These are phyloP conservation scores for Capsella rubella DNA, from an alignment of 441 rosid species.

Conservation along the genomic window DNA sequence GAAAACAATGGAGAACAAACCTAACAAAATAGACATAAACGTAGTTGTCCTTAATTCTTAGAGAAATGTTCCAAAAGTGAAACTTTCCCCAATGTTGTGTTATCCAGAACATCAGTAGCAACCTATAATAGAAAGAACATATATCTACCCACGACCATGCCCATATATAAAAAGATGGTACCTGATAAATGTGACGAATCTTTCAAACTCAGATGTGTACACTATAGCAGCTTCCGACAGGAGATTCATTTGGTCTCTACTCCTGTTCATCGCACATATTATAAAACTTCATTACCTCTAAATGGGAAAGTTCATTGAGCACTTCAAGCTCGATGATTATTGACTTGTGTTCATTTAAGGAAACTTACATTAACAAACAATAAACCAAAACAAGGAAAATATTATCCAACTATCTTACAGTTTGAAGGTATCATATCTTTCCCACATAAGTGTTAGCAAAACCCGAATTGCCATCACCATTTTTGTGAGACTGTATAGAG, in stretches of 20 bases:
- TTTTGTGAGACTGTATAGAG: slow-evolving; percentile 81
- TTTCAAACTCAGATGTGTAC: slow-evolving; percentile 78
- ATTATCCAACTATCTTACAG: slow-evolving; percentile 58
- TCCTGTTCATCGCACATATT: slow-evolving; percentile 55
- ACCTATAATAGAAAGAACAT: slow-evolving; percentile 16
- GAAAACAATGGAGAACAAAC: slow-evolving; percentile 18
- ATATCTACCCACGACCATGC: slow-evolving; percentile 18
- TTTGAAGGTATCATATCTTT: slow-evolving; percentile 65
- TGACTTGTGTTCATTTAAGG: slow-evolving; percentile 28
- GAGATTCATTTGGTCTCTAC: slow-evolving; percentile 57
- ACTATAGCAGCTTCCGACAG: slow-evolving; percentile 77
- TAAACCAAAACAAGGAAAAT: slow-evolving; percentile 23
- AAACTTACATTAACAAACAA: slow-evolving; percentile 23
- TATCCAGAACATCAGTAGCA: slow-evolving; percentile 26
- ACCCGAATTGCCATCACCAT: slow-evolving; percentile 71
- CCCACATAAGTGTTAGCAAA: slow-evolving; percentile 68
- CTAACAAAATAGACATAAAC: background rate
- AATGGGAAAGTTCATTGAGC: slow-evolving; percentile 15
- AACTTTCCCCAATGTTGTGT: slow-evolving; percentile 10
- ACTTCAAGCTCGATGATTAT: slow-evolving; percentile 14
- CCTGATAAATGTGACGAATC: slow-evolving; percentile 86
- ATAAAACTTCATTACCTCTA: slow-evolving; percentile 39
- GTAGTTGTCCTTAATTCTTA: background rate
- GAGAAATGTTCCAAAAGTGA: slow-evolving; percentile 5
- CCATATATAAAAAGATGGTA: slow-evolving; percentile 42